phyloP scores from a whole-genome alignment of 805 yeast genomes.

The Teunomyces atbi region DNA sequence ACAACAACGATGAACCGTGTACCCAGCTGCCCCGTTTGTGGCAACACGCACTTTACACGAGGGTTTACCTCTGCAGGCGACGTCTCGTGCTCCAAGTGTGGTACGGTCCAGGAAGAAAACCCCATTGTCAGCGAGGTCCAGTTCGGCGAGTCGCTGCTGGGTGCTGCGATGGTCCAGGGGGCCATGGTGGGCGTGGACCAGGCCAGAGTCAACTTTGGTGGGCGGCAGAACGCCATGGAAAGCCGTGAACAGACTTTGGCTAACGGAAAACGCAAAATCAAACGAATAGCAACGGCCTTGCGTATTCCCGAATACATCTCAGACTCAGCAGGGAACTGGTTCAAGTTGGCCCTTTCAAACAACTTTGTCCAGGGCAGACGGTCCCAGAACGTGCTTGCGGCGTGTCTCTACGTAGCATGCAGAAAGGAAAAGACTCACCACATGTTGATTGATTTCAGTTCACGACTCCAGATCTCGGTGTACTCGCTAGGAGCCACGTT shows the following conservation, averaged over 20 bases:
- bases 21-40: constrained; percentile 23
- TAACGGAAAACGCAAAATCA: constrained; percentile 77
- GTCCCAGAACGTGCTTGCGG: constrained; percentile 92
- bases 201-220: constrained; percentile 63
- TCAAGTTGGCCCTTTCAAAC: constrained; percentile 76
- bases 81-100: constrained; percentile 78
- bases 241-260: constrained; percentile 85
- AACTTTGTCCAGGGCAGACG: constrained; percentile 97
- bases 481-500: constrained; percentile 96
- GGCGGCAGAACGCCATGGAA: constrained; percentile 74
- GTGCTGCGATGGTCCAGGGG: constrained; percentile 96
- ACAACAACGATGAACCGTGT: constrained; percentile 1
- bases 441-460: constrained; percentile 93
- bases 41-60: constrained; percentile 17
- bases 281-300: constrained; percentile 75
- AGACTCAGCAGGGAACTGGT: constrained; percentile 88
- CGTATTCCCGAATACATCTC: constrained; percentile 80
- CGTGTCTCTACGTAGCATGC: constrained; percentile 93
- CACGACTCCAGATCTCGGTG: constrained; percentile 85
- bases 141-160: constrained; percentile 86
- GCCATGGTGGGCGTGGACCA: constrained; percentile 89
- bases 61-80: constrained; percentile 56
- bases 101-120: constrained; percentile 84
- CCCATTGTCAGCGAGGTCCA: constrained; percentile 95
- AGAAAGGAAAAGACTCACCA: constrained; percentile 88